Base-by-base conservation (phyloP, 2,329 filamentous ascomycete genomes). In the Parafenestella ontariensis region DNA sequence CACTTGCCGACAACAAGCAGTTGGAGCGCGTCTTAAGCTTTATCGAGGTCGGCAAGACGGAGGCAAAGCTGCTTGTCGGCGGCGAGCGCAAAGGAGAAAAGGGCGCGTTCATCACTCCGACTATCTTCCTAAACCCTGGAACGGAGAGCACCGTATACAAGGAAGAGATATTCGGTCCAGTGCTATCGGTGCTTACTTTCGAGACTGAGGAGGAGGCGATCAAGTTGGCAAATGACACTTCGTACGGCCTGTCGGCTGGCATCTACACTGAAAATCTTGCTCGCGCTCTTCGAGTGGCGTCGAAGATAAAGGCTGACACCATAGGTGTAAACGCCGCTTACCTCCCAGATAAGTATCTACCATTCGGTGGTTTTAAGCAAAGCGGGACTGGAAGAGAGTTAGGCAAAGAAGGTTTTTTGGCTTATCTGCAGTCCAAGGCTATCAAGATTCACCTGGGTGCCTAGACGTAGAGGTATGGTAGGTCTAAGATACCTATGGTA, bases 331-430 rank as follows among this genome's bases (percentile, higher is more conserved):
- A 41, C 18, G 18, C 37, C 18, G 26, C 43, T 1, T 46, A 26
- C 15, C 8, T 83, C 78, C 62, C 61, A 10, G 40, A 53, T 40
- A 53, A 54, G 17, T 46, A 51, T 11, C 33, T 64, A 10, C 68
- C 71, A 2, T 74, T 73, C 48, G 71, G 71, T 26, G 71, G 71
- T 2, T 66, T 61, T 34, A 73, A 74, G 61, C 60, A 66, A 55
- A 70, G 64, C 33, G 71, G 70, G 5, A 54, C 45, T 21, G 69
- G 71, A 2, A 46, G 69, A 18, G 69, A 73, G 42, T 41, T 65
- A 11, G 70, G 70, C 1, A 59, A 58, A 45, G 61, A 65, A 17
- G 70, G 67, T 0, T 26, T 74, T 48, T 51, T 59, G 49, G 53
- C 58, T 5, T 74, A 72, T 49, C 24, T 69, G 52, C 61, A 73